Evolutionary conservation across 345 rosid species (phyloP), one percentile per base, ranked within the genome.

Genomic region (Eucalyptus marginata): DNA sequence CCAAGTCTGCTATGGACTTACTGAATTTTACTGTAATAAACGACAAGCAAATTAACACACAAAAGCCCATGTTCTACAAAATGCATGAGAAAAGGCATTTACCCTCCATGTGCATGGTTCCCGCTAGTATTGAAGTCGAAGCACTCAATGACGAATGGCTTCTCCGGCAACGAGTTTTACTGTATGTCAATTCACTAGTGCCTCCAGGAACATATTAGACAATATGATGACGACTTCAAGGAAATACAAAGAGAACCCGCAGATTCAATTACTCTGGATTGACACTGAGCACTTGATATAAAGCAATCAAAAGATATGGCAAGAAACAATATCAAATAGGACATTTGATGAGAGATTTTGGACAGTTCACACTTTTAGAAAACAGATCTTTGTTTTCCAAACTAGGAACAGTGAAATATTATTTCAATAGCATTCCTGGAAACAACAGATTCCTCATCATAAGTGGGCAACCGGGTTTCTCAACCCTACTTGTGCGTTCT

Each of bases 91-190:
- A 31, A 29, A 84, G 31, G 71, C 14, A 43, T 79, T 87, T 96
- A 93, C 97, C 98, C 97, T 52, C 95, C 91, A 46, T 95, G 93
- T 16, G 80, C 88, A 76, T 96, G 99, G 90, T 91, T 94, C 68
- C 99, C 97, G 76, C 46, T 92, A 91, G 91, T 92, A 91, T 95
- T 94, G 92, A 94, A 97, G 93, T 96, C 96, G 52, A 96, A 94
- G 91, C 97, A 96, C 89, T 97, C 98, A 7, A 97, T 94, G 62
- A 94, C 89, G 89, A 97, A 92, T 25, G 97, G 99, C 66, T 86
- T 96, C 13, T 95, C 95, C 98, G 95, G 94, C 20, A 16, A 52
- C 0, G 1, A 1, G 10, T 52, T 7, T 52, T 52, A 7, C 58
- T 18, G 2, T 7, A 18, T 52, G 58, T 20, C 58, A 52, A 52